Conservation (phyloP, 2,329 filamentous ascomycete species). For the Botrytis hyacinthi region DNA sequence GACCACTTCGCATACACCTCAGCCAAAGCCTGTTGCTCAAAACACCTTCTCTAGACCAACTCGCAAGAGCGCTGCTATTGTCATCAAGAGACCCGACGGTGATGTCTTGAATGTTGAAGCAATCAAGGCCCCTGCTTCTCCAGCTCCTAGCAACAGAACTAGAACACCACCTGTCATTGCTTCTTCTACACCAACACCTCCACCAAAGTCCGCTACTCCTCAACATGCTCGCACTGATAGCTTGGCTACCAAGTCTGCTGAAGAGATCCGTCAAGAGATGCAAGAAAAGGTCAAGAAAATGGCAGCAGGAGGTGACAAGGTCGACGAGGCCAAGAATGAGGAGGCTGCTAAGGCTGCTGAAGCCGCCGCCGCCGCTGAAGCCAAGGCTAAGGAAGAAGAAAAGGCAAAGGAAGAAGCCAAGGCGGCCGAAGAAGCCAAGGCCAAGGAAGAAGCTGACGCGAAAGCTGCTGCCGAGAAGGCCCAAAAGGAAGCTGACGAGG, state of each 20-base stretch:
- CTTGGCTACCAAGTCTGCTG: conserved; percentile 66
- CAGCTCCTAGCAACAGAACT: conserved; percentile 52
- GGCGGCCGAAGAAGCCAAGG: conserved; percentile 40
- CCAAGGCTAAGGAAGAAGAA: conserved; percentile 39
- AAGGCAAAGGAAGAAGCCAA: conserved; percentile 38
- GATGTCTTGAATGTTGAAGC: conserved; percentile 70
- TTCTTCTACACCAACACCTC: conserved; percentile 69
- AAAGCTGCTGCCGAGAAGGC: conserved; percentile 38
- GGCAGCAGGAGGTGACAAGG: conserved; percentile 39
- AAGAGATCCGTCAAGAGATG: conserved; percentile 81
- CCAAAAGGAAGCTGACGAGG: conserved; percentile 50
- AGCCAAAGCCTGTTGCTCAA: conserved; percentile 47
- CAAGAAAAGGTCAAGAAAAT: conserved; percentile 50
- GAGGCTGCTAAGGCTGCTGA: conserved; percentile 41
- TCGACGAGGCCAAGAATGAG: conserved; percentile 37
- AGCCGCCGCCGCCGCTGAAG: conserved; percentile 34
- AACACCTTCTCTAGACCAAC: conserved; percentile 37
- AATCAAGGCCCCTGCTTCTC: conserved; percentile 63
- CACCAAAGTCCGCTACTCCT: conserved; percentile 69
- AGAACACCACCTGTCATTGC: conserved; percentile 63
- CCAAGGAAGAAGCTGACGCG: conserved; percentile 38
- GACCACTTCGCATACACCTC: conserved; percentile 50
- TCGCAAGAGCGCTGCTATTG: conserved; percentile 68
- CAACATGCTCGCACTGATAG: conserved; percentile 71
- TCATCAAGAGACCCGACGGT: conserved; percentile 80